These are phyloP conservation scores for Salicornia ramosissima DNA, from an alignment of 148 eudicot genomes.

Conservation along the genomic window DNA sequence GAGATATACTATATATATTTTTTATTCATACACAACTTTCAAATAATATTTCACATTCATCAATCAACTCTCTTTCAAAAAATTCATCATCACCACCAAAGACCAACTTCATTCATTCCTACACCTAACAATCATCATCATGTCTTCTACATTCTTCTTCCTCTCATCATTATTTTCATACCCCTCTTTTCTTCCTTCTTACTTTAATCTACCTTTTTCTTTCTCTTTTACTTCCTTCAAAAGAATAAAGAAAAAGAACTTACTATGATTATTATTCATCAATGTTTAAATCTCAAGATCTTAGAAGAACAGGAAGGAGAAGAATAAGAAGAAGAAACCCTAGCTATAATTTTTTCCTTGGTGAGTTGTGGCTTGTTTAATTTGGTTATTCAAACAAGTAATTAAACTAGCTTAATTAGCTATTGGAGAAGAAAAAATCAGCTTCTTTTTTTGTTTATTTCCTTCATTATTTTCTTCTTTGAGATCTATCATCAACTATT, in stretches of 20 bases:
- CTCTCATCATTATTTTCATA: slow-evolving; percentile 21
- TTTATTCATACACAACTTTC: not conserved
- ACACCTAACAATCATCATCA: slow-evolving; percentile 26
- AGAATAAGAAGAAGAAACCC: slow-evolving; percentile 12
- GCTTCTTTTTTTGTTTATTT: not conserved
- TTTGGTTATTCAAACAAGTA: not conserved
- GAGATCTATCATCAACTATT: slow-evolving; percentile 16
- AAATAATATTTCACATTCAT: not conserved
- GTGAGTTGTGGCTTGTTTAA: not conserved
- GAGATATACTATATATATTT: not conserved
- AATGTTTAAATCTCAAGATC: not conserved
- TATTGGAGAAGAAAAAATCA: not conserved
- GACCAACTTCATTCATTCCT: slow-evolving; percentile 4
- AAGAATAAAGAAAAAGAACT: slow-evolving; percentile 5
- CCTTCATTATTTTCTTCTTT: slow-evolving; percentile 15
- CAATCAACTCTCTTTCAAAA: slow-evolving; percentile 5
- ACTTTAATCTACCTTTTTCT: not conserved
- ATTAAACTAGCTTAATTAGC: too few relatives aligned
- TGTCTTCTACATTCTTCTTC: slow-evolving; percentile 21
- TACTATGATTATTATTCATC: not conserved
- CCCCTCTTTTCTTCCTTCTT: slow-evolving; percentile 5
- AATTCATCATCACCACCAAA: slow-evolving; percentile 19
- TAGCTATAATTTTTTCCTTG: not conserved
- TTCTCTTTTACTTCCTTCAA: slow-evolving; percentile 6
- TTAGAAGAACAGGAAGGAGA: slow-evolving; percentile 8